Evolutionary conservation across 2,329 filamentous ascomycete species (phyloP).

Genomic region (Plectosphaerella cucumerina): DNA sequence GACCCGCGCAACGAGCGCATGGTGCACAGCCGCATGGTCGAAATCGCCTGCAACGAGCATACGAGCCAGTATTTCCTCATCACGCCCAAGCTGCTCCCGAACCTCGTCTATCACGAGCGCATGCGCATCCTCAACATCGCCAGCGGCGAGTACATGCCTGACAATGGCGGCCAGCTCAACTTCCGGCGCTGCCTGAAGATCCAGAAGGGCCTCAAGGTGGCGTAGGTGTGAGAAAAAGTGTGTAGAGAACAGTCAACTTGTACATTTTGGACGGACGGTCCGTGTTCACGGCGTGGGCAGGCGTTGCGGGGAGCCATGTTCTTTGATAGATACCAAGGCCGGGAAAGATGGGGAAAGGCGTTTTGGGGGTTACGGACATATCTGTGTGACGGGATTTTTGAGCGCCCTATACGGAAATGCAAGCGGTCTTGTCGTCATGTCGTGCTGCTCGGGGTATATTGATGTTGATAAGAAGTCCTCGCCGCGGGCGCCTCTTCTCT

Average conservation of each 20-base stretch:
- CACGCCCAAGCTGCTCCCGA: slow-evolving; percentile 88
- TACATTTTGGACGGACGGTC: background rate
- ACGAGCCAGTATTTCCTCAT: slow-evolving; percentile 92
- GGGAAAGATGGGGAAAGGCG: background rate
- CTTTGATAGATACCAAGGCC: background rate
- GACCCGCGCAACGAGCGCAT: slow-evolving; percentile 97
- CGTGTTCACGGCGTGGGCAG: background rate
- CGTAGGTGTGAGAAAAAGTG: background rate
- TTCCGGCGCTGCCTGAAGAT: slow-evolving; percentile 41
- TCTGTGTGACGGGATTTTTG: background rate
- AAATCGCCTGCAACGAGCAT: slow-evolving; percentile 85
- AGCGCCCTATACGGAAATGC: background rate
- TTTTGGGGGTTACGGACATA: background rate
- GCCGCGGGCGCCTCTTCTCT: too few species aligned
- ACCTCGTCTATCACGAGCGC: slow-evolving; percentile 77
- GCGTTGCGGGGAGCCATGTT: background rate
- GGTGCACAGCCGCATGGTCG: slow-evolving; percentile 96
- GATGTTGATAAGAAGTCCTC: background rate
- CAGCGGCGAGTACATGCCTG: slow-evolving; percentile 71
- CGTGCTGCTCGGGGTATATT: too few species aligned
- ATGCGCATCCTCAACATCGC: slow-evolving; percentile 96
- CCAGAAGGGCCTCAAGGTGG: slow-evolving; percentile 25
- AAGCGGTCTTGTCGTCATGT: background rate
- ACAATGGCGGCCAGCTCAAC: slow-evolving; percentile 46
- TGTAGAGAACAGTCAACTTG: background rate